These are phyloP conservation scores for Aspergillus calidoustus DNA, from an alignment of 2,329 filamentous ascomycete genomes.

Conservation along the genomic window DNA sequence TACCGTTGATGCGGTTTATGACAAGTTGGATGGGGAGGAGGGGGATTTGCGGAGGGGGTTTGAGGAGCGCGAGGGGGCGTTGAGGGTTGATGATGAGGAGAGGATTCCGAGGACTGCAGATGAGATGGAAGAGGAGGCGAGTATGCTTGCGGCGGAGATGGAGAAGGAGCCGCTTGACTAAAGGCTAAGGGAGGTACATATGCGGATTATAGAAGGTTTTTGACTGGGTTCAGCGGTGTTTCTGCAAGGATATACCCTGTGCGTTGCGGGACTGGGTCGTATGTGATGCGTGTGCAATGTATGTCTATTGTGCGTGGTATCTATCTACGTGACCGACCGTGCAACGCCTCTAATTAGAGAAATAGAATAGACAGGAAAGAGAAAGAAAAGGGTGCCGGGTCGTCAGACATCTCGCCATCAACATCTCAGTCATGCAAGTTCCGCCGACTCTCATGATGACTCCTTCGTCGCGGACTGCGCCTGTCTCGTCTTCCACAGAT, in stretches of 20 bases:
- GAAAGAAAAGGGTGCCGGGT: conserved; percentile 8
- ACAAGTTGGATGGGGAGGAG: conserved; percentile 79
- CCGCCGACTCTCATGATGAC: not conserved
- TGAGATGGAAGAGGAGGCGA: conserved; percentile 48
- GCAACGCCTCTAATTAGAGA: conserved; percentile 14
- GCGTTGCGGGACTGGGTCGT: not conserved
- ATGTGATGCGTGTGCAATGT: not conserved
- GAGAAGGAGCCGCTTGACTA: conserved; percentile 25
- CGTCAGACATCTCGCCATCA: conserved; percentile 21
- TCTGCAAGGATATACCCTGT: not conserved
- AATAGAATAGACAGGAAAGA: conserved; percentile 2
- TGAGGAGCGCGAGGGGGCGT: conserved; percentile 60
- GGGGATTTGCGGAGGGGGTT: conserved; percentile 79
- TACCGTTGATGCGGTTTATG: conserved; percentile 77
- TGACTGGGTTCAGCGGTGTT: not conserved
- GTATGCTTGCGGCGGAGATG: conserved; percentile 46
- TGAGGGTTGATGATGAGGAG: conserved; percentile 56
- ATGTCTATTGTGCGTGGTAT: conserved; percentile 10
- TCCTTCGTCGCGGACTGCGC: not conserved
- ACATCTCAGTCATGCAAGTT: conserved; percentile 15
- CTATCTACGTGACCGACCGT: conserved; percentile 12
- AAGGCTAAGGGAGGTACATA: not conserved
- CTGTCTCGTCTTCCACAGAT: conserved; percentile 65
- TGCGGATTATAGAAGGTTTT: too few relatives aligned
- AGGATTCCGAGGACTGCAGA: conserved; percentile 54